These are phyloP conservation scores for Pinus albicaulis DNA, from an alignment of 75 land plant species.

Conservation along the genomic window DNA sequence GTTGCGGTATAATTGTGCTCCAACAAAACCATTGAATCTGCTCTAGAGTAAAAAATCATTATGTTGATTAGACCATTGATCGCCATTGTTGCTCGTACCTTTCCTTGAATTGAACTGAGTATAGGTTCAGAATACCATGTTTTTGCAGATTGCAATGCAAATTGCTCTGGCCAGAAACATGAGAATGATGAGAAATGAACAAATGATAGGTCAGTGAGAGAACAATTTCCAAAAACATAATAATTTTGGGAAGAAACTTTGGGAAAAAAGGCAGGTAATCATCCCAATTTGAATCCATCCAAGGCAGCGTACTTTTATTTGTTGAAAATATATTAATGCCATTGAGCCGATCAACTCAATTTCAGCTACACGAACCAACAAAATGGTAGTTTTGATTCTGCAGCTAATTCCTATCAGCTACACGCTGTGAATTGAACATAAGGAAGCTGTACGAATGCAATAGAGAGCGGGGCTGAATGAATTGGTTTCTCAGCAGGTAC, in stretches of 20 bases:
- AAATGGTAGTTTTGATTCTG: slow-evolving; percentile 4
- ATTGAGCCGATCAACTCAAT: neutral
- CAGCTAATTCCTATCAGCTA: slow-evolving; percentile 16
- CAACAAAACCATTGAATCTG: too few species aligned
- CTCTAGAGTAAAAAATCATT: too few species aligned
- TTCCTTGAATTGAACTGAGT: slow-evolving; percentile 12
- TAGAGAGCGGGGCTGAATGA: slow-evolving; percentile 42
- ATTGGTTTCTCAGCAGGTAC: slow-evolving; percentile 24
- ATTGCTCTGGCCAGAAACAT: too few species aligned
- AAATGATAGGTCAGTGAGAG: too few species aligned
- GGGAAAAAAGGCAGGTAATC: too few species aligned
- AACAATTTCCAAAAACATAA: too few species aligned
- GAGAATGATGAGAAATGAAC: too few species aligned
- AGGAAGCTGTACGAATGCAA: slow-evolving; percentile 56
- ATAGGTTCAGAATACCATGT: too few species aligned
- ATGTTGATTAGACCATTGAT: slow-evolving; percentile 28
- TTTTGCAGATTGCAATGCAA: too few species aligned
- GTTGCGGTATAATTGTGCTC: too few species aligned
- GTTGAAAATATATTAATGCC: neutral
- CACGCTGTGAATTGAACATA: slow-evolving; percentile 38
- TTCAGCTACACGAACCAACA: neutral
- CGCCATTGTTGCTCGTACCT: slow-evolving; percentile 66
- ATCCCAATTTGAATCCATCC: too few species aligned
- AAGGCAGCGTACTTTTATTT: neutral
- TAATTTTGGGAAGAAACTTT: too few species aligned